Evolutionary conservation across 2,329 filamentous ascomycete species (phyloP), one percentile per base, ranked within the genome.

Genomic region (Xylaria hypoxylon): DNA sequence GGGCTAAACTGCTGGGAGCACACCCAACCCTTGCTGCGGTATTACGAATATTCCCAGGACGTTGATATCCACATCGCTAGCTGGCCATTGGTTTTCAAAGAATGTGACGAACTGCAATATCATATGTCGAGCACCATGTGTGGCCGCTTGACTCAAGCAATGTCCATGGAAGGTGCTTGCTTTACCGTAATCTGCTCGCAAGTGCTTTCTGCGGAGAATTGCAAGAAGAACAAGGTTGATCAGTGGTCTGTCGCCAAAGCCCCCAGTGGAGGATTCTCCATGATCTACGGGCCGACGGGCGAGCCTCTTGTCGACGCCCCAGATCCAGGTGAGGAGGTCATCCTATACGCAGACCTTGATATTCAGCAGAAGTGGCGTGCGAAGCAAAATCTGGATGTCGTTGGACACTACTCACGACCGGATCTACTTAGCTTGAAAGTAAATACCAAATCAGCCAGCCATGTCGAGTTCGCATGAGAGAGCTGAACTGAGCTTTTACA

Each of bases 1-100:
- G 76, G 74, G 1, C 73, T 86, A 0, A 78, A 78, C 1, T 86
- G 84, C 76, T 85, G 82, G 82, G 85, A 87, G 69, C 83, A 86
- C 65, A 78, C 78, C 1, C 81, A 86, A 70, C 82, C 84, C 2
- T 76, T 86, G 5, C 79, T 86, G 26, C 84, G 83, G 55, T 85
- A 82, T 64, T 75, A 84, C 65, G 81, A 77, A 15, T 79, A 80
- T 45, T 62, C 78, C 0, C 83, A 84, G 70, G 74, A 78, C 5
- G 83, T 82, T 62, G 73, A 79, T 28, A 80, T 87, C 31, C 84
- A 86, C 69, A 77, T 86, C 19, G 75, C 82, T 3, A 80, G 79
- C 51, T 86, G 84, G 84, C 84, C 84, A 22, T 74, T 73, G 3
- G 7, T 77, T 26, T 68, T 63, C 31, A 68, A 71, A 3, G 35